Evolutionary conservation across 2,329 filamentous ascomycete genomes (phyloP).

Genomic region (Alternaria angustiovoidea): DNA sequence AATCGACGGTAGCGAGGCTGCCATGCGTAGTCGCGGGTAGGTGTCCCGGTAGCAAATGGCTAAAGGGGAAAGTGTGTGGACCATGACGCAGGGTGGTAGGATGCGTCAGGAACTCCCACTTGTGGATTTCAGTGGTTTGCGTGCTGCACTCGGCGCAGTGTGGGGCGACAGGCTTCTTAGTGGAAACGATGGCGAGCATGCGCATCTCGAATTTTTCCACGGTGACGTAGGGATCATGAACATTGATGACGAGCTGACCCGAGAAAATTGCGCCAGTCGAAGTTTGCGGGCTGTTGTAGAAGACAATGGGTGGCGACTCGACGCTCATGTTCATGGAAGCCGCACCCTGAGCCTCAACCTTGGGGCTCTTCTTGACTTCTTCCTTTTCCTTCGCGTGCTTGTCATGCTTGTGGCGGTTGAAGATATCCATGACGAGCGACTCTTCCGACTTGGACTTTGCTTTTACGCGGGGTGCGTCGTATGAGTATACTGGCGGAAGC

Average conservation of each 20-base stretch:
- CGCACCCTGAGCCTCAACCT: conserved; percentile 51
- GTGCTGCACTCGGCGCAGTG: conserved; percentile 81
- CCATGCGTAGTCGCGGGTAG: conserved; percentile 85
- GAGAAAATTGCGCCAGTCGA: conserved; percentile 88
- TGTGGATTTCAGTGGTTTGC: conserved; percentile 76
- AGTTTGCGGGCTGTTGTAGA: conserved; percentile 76
- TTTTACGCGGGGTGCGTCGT: conserved; percentile 41
- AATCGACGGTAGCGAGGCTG: conserved; percentile 75
- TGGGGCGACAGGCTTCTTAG: conserved; percentile 81
- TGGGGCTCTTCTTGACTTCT: conserved; percentile 45
- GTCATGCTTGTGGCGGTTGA: conserved; percentile 49
- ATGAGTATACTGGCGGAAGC: conserved; percentile 47
- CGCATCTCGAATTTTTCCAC: conserved; percentile 77
- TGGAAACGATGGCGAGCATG: conserved; percentile 73
- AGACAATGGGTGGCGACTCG: conserved; percentile 86
- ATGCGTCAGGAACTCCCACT: conserved; percentile 73
- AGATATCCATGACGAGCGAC: conserved; percentile 50
- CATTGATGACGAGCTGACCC: conserved; percentile 77
- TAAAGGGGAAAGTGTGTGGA: conserved; percentile 85
- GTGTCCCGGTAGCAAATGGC: conserved; percentile 82
- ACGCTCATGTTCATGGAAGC: conserved; percentile 69
- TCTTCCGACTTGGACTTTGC: conserved; percentile 42
- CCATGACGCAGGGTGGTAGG: conserved; percentile 56
- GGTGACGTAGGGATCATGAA: conserved; percentile 70
- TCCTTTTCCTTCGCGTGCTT: conserved; percentile 30